These are phyloP conservation scores for Candida palmyrensis DNA, from an alignment of 805 yeast species.

Conservation along the genomic window DNA sequence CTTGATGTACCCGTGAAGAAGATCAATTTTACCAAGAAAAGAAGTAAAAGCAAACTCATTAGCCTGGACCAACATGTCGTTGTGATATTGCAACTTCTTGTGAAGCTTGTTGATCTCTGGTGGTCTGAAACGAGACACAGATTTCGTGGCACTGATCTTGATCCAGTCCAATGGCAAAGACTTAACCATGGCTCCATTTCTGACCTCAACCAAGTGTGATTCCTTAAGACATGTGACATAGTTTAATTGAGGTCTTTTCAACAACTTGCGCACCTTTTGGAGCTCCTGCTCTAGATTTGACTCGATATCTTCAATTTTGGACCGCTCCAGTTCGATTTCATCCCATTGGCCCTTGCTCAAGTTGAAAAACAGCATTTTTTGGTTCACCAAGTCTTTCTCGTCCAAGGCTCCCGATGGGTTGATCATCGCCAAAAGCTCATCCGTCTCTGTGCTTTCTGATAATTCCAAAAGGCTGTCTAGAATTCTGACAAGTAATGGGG, in stretches of 20 bases:
- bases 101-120: conserved; percentile 50
- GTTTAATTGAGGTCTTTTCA: conserved; percentile 54
- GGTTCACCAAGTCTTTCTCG: conserved; percentile 36
- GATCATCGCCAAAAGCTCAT: conserved; percentile 43
- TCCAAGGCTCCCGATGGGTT: conserved; percentile 49
- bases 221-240: conserved; percentile 57
- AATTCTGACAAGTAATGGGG: conserved; percentile 29
- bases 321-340: conserved; percentile 29
- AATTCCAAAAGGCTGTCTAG: conserved; percentile 33
- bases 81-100: conserved; percentile 52
- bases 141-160: conserved; percentile 62
- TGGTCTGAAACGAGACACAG: conserved; percentile 69
- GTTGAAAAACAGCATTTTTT: conserved; percentile 41
- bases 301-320: conserved; percentile 41
- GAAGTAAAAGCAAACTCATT: conserved; percentile 44
- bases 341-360: conserved; percentile 28
- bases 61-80: conserved; percentile 44
- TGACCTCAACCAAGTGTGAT: conserved; percentile 72
- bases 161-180: conserved; percentile 72
- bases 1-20: conserved; percentile 28
- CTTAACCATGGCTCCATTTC: conserved; percentile 49
- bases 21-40: conserved; percentile 34
- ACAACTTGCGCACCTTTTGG: conserved; percentile 31
- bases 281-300: conserved; percentile 49
- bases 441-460: conserved; percentile 24